phyloP scores from a whole-genome alignment of 768 basidiomycete species.

The Jaapia argillacea region DNA sequence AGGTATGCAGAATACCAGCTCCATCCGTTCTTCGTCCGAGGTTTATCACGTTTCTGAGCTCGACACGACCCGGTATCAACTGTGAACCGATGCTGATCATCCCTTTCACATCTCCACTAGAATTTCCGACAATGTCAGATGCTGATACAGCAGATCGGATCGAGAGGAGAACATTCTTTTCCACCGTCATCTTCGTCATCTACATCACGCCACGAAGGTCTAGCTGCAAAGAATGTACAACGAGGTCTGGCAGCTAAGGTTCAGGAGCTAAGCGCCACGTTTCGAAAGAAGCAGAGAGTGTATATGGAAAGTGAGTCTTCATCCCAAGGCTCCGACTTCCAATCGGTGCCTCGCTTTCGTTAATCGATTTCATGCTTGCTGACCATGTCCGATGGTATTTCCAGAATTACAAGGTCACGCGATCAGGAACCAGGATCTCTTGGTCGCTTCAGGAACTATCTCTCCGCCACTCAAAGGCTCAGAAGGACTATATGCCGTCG shows the following conservation, averaged over 20 bases:
- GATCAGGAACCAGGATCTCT: slow-evolving; percentile 91
- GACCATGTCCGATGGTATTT: not conserved
- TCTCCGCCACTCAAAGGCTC: slow-evolving; percentile 55
- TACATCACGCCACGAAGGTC: slow-evolving; percentile 37
- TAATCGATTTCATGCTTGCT: slow-evolving; percentile 9
- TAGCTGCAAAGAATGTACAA: slow-evolving; percentile 89
- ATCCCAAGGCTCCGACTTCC: slow-evolving; percentile 10
- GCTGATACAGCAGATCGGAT: slow-evolving; percentile 69
- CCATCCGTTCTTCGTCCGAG: slow-evolving; percentile 1
- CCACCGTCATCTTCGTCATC: slow-evolving; percentile 39
- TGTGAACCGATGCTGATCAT: too few relatives aligned
- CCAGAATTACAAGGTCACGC: slow-evolving; percentile 94
- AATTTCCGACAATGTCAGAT: slow-evolving; percentile 30
- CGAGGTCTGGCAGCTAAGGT: slow-evolving; percentile 92
- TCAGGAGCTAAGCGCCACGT: slow-evolving; percentile 84
- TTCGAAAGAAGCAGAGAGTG: slow-evolving; percentile 95
- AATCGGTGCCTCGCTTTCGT: slow-evolving; percentile 5
- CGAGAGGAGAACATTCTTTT: slow-evolving; percentile 40
- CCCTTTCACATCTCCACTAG: slow-evolving; percentile 13
- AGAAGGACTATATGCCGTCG: slow-evolving; percentile 74
- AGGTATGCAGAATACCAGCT: slow-evolving; percentile 33
- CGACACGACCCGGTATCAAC: too few relatives aligned
- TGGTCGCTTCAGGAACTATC: slow-evolving; percentile 83
- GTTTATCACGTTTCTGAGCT: slow-evolving; percentile 1
- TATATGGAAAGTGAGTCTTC: slow-evolving; percentile 89